These are phyloP conservation scores for Penicillium bovifimosum DNA, from an alignment of 495 filamentous ascomycete genomes.

Conservation along the genomic window DNA sequence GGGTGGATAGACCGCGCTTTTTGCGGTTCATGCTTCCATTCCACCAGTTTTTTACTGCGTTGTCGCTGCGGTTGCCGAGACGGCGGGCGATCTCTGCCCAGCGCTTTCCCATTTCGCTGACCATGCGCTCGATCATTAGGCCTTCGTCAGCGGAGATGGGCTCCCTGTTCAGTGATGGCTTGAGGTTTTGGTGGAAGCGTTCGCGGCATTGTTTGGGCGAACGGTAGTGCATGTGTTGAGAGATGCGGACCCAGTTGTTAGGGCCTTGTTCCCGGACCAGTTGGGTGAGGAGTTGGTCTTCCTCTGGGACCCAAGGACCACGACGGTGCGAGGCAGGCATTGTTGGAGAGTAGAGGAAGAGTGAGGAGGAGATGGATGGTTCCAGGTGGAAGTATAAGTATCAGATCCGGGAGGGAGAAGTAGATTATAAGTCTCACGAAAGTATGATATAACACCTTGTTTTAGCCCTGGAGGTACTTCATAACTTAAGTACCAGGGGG, in stretches of 20 bases:
- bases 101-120: constrained; percentile 75
- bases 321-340: constrained; percentile 60
- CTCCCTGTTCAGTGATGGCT: constrained; percentile 81
- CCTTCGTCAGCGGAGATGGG: constrained; percentile 93
- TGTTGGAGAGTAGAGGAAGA: background rate
- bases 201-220: constrained; percentile 96
- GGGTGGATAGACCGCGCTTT: constrained; percentile 41
- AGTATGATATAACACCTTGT: constrained; percentile 17
- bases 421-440: constrained; percentile 6
- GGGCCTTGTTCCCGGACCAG: constrained; percentile 74
- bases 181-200: constrained; percentile 92
- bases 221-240: constrained; percentile 66
- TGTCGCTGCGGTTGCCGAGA: constrained; percentile 87
- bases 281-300: constrained; percentile 67
- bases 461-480: constrained; percentile 3
- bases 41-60: constrained; percentile 99
- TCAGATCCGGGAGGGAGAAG: background rate
- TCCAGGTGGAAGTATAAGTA: constrained; percentile 1
- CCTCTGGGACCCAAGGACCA: constrained; percentile 83
- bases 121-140: constrained; percentile 71
- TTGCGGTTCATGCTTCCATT: constrained; percentile 89
- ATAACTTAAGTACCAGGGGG: constrained; percentile 34
- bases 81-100: constrained; percentile 94
- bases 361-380: background rate
- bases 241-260: constrained; percentile 90